These are phyloP conservation scores for Mortierella sp. DNA, from an alignment of 371 early-diverging fungal genomes.

Conservation along the genomic window DNA sequence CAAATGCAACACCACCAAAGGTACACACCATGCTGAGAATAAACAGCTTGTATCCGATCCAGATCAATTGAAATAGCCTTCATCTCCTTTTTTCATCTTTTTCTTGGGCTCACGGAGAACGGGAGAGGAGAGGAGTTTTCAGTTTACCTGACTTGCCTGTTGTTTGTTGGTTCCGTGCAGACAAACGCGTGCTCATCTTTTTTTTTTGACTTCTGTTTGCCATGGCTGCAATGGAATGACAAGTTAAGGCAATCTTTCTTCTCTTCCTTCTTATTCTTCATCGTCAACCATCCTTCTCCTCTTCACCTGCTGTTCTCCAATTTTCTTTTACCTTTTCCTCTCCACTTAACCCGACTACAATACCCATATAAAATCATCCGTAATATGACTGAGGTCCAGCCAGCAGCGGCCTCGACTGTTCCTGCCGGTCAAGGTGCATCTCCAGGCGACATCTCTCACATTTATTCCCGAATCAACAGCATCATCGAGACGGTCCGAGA, in stretches of 20 bases:
- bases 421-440: constrained; percentile 46
- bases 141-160: not conserved
- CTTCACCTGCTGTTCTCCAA: not conserved
- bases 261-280: not conserved
- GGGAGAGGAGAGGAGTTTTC: not conserved
- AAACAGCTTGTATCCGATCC: not conserved
- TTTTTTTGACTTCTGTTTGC: not conserved
- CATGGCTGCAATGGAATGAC: not conserved
- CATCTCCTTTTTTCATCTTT: constrained; percentile 11
- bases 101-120: not conserved
- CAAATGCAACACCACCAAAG: not conserved
- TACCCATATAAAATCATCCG: too few relatives aligned
- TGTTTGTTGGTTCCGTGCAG: not conserved
- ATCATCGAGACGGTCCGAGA: constrained; percentile 61
- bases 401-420: constrained; percentile 8
- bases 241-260: not conserved
- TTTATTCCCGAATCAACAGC: constrained; percentile 65
- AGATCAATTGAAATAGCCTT: not conserved
- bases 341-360: not conserved
- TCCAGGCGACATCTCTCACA: constrained; percentile 62
- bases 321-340: not conserved
- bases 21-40: not conserved
- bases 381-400: constrained; percentile 14
- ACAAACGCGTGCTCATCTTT: constrained; percentile 10
- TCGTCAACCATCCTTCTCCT: not conserved